Evolutionary conservation across 805 yeast species (phyloP).

Genomic region (Metschnikowia continentalis): DNA sequence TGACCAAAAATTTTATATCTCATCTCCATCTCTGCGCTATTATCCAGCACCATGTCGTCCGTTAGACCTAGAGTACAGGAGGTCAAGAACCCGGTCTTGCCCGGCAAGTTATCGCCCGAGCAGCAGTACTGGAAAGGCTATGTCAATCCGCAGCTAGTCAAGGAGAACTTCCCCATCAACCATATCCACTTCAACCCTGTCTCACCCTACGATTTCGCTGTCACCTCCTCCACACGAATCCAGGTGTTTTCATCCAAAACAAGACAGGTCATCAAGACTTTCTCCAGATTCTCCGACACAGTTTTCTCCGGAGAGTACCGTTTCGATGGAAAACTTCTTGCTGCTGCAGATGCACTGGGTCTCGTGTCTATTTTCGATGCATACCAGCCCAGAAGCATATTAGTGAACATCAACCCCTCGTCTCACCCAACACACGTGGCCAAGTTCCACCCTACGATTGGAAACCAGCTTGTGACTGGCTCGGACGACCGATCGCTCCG

Average conservation of each 20-base stretch:
- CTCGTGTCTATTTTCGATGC: slow-evolving; percentile 88
- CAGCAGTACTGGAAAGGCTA: slow-evolving; percentile 92
- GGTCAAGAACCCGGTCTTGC: slow-evolving; percentile 68
- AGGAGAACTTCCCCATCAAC: slow-evolving; percentile 88
- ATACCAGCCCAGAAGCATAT: slow-evolving; percentile 66
- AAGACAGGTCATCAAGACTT: slow-evolving; percentile 82
- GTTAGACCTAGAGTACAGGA: slow-evolving; percentile 60
- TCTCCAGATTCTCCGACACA: slow-evolving; percentile 82
- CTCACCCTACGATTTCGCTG: slow-evolving; percentile 87
- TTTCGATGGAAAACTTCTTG: slow-evolving; percentile 83
- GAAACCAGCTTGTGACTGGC: slow-evolving; percentile 76
- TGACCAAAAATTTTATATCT: slow-evolving; percentile 10
- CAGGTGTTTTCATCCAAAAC: slow-evolving; percentile 94
- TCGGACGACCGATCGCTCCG: slow-evolving; percentile 87
- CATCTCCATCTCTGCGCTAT: slow-evolving; percentile 4
- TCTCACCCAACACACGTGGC: slow-evolving; percentile 90
- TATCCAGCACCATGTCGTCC: slow-evolving; percentile 60
- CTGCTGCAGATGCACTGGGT: slow-evolving; percentile 95
- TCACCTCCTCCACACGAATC: slow-evolving; percentile 85
- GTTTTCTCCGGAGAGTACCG: slow-evolving; percentile 91
- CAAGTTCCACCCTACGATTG: slow-evolving; percentile 76
- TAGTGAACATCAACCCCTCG: slow-evolving; percentile 79
- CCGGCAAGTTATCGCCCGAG: slow-evolving; percentile 85
- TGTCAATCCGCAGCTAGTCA: slow-evolving; percentile 77
- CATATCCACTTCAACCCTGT: slow-evolving; percentile 85